These are phyloP conservation scores for Ceratonia siliqua DNA, from an alignment of 306 rosid species.

Conservation along the genomic window DNA sequence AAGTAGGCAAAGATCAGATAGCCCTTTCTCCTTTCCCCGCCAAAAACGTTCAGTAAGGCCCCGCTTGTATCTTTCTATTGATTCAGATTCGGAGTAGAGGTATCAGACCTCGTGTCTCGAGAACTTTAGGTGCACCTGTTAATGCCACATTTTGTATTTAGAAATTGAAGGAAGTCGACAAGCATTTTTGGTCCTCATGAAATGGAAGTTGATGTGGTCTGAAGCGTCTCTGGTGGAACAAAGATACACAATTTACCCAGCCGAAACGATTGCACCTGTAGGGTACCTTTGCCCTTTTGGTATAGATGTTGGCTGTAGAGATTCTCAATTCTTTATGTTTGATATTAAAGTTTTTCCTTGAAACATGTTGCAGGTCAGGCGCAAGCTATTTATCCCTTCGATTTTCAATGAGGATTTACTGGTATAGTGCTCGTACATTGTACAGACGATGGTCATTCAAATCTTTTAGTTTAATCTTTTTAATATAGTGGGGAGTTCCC, in stretches of 20 bases:
- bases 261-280: conserved; percentile 37
- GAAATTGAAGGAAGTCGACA: conserved; percentile 35
- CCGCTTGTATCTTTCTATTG: conserved; percentile 66
- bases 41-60: conserved; percentile 94
- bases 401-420: conserved; percentile 43
- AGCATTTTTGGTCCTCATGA: conserved; percentile 44
- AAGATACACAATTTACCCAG: conserved; percentile 29
- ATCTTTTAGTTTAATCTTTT: conserved; percentile 41
- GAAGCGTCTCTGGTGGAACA: conserved; percentile 45
- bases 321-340: conserved; percentile 35
- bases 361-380: conserved; percentile 37
- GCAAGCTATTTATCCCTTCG: conserved; percentile 33
- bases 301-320: conserved; percentile 32
- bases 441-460: conserved; percentile 47
- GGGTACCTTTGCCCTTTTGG: conserved; percentile 23
- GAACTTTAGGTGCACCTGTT: conserved; percentile 35
- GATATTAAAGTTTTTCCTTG: conserved; percentile 29
- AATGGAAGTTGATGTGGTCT: conserved; percentile 33
- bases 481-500: conserved; percentile 46
- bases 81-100: conserved; percentile 88
- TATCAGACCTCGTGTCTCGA: conserved; percentile 30
- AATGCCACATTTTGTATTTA: conserved; percentile 42
- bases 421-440: conserved; percentile 49
- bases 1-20: conserved; percentile 70
- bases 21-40: conserved; percentile 98